Conservation (phyloP, 2,329 filamentous ascomycete genomes). For the Diaporthe australafricana region DNA sequence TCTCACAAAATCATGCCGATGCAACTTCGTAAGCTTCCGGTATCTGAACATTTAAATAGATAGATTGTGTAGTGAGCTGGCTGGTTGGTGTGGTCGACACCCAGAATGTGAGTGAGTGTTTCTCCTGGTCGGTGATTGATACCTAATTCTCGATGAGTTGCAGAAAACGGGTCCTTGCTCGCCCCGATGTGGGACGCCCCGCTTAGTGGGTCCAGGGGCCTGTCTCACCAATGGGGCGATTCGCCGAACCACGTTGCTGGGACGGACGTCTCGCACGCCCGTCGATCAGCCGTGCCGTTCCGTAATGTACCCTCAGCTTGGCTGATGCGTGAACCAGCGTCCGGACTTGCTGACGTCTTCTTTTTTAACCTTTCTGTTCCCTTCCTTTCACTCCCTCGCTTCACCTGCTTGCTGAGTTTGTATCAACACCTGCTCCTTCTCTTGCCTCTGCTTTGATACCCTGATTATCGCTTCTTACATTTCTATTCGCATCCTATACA, state of each 20-base stretch:
- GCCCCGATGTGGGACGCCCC: slow-evolving; percentile 1
- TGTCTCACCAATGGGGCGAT: slow-evolving; percentile 6
- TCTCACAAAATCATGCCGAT: not conserved
- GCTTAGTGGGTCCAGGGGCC: not conserved
- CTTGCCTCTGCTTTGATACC: not conserved
- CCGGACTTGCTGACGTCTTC: slow-evolving; percentile 9
- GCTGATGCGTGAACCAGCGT: slow-evolving; percentile 2
- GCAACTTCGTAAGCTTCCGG: not conserved
- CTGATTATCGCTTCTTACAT: not conserved
- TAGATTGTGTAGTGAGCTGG: not conserved
- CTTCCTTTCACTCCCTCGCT: not conserved
- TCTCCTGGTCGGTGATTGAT: not conserved
- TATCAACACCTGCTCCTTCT: not conserved
- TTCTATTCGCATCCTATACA: not conserved
- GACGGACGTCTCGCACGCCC: slow-evolving; percentile 8
- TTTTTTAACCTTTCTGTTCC: not conserved
- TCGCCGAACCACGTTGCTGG: slow-evolving; percentile 25
- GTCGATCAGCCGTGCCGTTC: slow-evolving; percentile 7
- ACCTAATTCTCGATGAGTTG: not conserved
- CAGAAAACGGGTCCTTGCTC: slow-evolving; percentile 3
- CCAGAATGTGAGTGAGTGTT: not conserved
- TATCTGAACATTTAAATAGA: not conserved
- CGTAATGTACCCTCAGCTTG: slow-evolving; percentile 10
- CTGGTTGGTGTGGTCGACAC: not conserved
- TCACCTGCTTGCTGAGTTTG: not conserved